Conservation (phyloP, 2,329 filamentous ascomycete species). For the Aureobasidium pullulans region DNA sequence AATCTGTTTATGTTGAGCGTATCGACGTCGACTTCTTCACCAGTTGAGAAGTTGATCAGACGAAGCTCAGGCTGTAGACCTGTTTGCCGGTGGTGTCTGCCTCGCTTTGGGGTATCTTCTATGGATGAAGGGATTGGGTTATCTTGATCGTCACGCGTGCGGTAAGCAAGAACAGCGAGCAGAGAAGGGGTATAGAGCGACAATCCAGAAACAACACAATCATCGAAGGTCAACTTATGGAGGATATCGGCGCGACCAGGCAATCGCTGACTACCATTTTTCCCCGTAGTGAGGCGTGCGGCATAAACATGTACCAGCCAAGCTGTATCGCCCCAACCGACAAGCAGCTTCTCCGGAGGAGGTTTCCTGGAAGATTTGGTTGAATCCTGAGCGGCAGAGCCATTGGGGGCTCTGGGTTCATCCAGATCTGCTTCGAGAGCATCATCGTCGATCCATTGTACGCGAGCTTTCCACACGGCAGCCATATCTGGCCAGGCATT, state of each 20-base stretch:
- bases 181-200: slow-evolving; percentile 91
- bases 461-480: slow-evolving; percentile 83
- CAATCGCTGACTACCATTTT: slow-evolving; percentile 60
- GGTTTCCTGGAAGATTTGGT: slow-evolving; percentile 23
- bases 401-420: slow-evolving; percentile 30
- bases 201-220: slow-evolving; percentile 96
- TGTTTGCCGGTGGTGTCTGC: slow-evolving; percentile 64
- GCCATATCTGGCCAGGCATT: slow-evolving; percentile 95
- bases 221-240: slow-evolving; percentile 81
- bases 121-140: slow-evolving; percentile 46
- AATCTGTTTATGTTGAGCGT: slow-evolving; percentile 78
- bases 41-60: slow-evolving; percentile 79
- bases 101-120: slow-evolving; percentile 53
- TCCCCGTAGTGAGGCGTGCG: slow-evolving; percentile 52
- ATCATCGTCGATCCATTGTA: slow-evolving; percentile 87
- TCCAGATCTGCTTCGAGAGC: slow-evolving; percentile 67
- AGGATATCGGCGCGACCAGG: slow-evolving; percentile 81
- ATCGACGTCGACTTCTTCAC: slow-evolving; percentile 78
- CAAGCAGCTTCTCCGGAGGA: slow-evolving; percentile 65
- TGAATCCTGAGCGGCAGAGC: slow-evolving; percentile 18
- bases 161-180: slow-evolving; percentile 85
- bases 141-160: slow-evolving; percentile 65
- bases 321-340: slow-evolving; percentile 93
- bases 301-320: slow-evolving; percentile 92
- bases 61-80: slow-evolving; percentile 82